Conservation (phyloP, 768 basidiomycete species). For the Lentinula detonsa region DNA sequence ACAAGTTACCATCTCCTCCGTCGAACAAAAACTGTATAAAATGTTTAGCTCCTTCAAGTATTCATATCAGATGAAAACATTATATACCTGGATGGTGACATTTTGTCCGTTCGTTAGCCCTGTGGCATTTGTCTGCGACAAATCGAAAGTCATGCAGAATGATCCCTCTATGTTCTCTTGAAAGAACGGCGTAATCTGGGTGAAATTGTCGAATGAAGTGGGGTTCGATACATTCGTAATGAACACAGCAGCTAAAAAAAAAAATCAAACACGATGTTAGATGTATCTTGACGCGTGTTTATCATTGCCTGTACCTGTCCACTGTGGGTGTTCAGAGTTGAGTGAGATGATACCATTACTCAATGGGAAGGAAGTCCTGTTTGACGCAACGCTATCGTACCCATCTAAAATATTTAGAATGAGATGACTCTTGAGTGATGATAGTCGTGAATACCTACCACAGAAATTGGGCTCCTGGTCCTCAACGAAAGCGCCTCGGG, state of each 20-base stretch:
- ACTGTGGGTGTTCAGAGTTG: conserved; percentile 59
- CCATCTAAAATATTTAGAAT: conserved; percentile 42
- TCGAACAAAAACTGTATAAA: conserved; percentile 41
- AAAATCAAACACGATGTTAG: neutral
- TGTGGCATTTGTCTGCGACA: conserved; percentile 44
- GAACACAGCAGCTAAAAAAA: conserved; percentile 39
- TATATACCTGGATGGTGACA: conserved; percentile 57
- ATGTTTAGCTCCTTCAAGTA: neutral
- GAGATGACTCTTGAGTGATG: neutral
- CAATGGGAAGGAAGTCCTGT: conserved; percentile 68
- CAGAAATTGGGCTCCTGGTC: conserved; percentile 58
- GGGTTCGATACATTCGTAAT: conserved; percentile 54
- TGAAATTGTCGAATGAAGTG: conserved; percentile 60
- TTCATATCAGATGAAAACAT: neutral
- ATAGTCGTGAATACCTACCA: conserved; percentile 35
- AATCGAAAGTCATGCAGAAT: conserved; percentile 64
- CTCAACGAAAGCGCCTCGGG: conserved; percentile 65
- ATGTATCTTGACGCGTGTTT: neutral
- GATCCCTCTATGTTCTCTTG: conserved; percentile 48
- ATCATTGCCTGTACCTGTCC: conserved; percentile 37
- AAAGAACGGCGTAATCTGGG: conserved; percentile 43
- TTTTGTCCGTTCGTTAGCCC: conserved; percentile 48
- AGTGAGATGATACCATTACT: conserved; percentile 52
- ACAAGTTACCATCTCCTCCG: conserved; percentile 69
- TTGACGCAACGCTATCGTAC: conserved; percentile 42